Evolutionary conservation across 176 grass and related monocot genomes (phyloP), one percentile per base, ranked within the genome.

Genomic region (Ensete glaucum): DNA sequence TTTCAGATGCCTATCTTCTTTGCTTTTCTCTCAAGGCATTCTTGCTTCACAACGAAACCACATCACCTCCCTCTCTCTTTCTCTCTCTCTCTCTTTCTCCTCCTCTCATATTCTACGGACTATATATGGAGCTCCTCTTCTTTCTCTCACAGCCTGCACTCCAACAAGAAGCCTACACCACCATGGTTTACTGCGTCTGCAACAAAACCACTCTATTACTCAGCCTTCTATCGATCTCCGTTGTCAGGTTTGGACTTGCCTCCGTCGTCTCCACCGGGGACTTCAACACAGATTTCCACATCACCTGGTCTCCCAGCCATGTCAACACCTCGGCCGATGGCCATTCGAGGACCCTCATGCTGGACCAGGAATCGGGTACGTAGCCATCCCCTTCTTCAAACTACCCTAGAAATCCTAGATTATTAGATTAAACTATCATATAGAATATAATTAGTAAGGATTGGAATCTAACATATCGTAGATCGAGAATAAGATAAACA

Each of bases 281-380:
- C n/a, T 81, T 77, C 50, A 78, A 81, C 56, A 9, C 75, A 26
- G 74, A 86, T 78, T 86, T 81, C 73, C 43, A 86, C 34, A 60
- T 78, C 34, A 43, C 34, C 34, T 43, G 34, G 34, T 43, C 4
- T 43, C 34, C 34, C 34, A 43, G 34, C 34, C 34, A 43, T 43
- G 67, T 82, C 17, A 73, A 74, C 48, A 82, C 79, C 2, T 77
- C 74, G 2, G 24, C n/a, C 6, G 79, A 76, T 60, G 74, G 67
- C 15, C 27, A 67, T 59, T 80, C 74, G 26, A 83, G 74, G 48
- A 85, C 53, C 77, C 53, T 85, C 53, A 70, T 75, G 53, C 83
- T 85, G 2, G 72, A 85, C 57, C 77, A 80, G 54, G 72, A 85
- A 69, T 43, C 83, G 76, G 83, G 82, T 75, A 84, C 58, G 22